Percentiles rank a stretch among this genome's conserved stretches.
phyloP scores from a whole-genome alignment of 1,284 basidiomycete genomes.

The Trichosporon sp. region DNA sequence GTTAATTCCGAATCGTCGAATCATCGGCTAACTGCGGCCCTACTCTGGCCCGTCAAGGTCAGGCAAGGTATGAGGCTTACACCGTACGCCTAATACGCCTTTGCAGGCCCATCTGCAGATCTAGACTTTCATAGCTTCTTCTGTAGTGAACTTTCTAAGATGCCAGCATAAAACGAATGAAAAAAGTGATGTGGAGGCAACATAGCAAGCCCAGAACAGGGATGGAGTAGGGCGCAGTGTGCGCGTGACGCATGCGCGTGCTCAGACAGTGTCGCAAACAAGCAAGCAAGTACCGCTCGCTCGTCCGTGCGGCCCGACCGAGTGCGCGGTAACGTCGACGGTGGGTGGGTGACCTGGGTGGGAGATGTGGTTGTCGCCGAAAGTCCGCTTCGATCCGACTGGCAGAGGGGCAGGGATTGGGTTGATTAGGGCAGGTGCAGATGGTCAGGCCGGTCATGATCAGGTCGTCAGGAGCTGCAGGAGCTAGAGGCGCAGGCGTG shows the following conservation, averaged over 20 bases:
- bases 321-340: background rate
- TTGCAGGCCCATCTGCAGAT: no score
- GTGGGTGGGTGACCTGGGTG: background rate
- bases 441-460: no score
- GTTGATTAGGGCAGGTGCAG: no score
- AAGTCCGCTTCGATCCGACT: slow-evolving; percentile 2
- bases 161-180: background rate
- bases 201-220: no score
- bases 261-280: background rate
- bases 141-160: no score
- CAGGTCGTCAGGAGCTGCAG: no score
- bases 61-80: no score
- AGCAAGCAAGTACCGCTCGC: background rate
- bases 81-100: background rate
- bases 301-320: background rate
- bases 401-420: no score
- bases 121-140: background rate
- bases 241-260: background rate
- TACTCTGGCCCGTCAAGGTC: background rate
- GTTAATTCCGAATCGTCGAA: background rate
- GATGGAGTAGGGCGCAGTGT: background rate
- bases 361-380: background rate
- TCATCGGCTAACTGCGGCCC: background rate
- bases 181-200: background rate
- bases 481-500: no score